A percentile compares a stretch with the other conserved stretches of the same genome.
Conservation (phyloP, 768 basidiomycete species). For the Tulasnella sp. region DNA sequence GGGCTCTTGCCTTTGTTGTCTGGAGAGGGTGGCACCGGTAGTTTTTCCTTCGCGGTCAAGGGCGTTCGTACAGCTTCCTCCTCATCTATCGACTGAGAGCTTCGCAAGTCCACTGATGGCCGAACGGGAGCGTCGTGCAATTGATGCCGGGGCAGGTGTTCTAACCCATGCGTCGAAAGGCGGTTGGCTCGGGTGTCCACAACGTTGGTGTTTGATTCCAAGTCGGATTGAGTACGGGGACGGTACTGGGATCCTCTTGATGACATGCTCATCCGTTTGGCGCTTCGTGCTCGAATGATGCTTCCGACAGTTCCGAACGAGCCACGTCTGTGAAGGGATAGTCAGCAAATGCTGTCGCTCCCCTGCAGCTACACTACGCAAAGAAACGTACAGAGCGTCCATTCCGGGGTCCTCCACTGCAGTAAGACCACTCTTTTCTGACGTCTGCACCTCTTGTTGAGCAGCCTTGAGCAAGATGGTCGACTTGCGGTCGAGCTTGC, state of each 20-base stretch:
- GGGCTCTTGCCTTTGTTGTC: background rate
- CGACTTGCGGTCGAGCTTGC: conserved; percentile 76
- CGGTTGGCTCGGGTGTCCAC: conserved; percentile 18
- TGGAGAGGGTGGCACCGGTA: conserved; percentile 39
- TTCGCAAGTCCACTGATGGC: background rate
- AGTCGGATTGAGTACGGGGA: conserved; percentile 25
- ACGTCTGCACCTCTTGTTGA: conserved; percentile 58
- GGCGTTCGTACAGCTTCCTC: background rate
- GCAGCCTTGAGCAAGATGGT: conserved; percentile 90
- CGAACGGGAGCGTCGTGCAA: conserved; percentile 84
- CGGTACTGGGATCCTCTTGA: conserved; percentile 46
- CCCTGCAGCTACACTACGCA: no score
- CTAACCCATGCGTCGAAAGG: conserved; percentile 36
- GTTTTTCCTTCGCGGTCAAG: background rate
- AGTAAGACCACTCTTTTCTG: conserved; percentile 63
- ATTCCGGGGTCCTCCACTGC: conserved; percentile 87
- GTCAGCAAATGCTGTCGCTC: background rate
- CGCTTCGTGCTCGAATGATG: conserved; percentile 54
- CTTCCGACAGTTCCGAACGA: conserved; percentile 89
- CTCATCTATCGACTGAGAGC: conserved; percentile 14
- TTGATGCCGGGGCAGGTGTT: conserved; percentile 69
- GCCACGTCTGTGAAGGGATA: conserved; percentile 47
- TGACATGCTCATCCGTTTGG: conserved; percentile 38
- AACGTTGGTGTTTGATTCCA: conserved; percentile 12
- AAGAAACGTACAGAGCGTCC: conserved; percentile 55